phyloP scores from a whole-genome alignment of 2,329 filamentous ascomycete species.

The Amauroascus verrucosus region DNA sequence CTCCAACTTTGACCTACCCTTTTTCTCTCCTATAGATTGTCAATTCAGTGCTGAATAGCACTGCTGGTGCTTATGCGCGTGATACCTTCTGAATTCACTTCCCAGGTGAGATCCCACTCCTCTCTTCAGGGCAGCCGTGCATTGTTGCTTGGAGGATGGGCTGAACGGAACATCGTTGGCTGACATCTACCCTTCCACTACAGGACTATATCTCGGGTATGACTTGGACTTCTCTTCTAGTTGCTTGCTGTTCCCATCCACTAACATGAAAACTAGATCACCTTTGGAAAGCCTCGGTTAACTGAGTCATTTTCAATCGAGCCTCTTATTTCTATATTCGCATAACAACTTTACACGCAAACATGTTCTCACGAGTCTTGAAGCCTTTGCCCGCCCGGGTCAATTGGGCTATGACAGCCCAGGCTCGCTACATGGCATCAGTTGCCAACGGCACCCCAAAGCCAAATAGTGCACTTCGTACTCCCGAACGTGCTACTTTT shows the following conservation, averaged over 20 bases:
- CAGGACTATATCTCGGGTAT: constrained; percentile 57
- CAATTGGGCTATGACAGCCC: constrained; percentile 36
- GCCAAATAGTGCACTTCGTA: constrained; percentile 54
- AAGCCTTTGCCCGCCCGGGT: constrained; percentile 42
- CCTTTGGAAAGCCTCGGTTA: constrained; percentile 58
- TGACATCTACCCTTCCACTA: constrained; percentile 15
- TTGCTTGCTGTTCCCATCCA: constrained; percentile 16
- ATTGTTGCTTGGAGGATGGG: background rate
- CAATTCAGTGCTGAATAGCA: constrained; percentile 29
- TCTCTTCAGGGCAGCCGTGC: background rate
- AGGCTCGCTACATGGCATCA: constrained; percentile 49
- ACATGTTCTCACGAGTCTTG: constrained; percentile 47
- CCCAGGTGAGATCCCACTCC: constrained; percentile 53
- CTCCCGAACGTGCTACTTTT: constrained; percentile 74
- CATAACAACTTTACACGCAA: constrained; percentile 16
- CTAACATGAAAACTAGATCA: constrained; percentile 41
- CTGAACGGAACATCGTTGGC: constrained; percentile 13
- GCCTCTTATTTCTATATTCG: background rate
- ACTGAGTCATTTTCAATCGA: constrained; percentile 37
- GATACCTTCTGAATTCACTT: constrained; percentile 75
- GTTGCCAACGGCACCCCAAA: constrained; percentile 56
- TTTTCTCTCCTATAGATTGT: constrained; percentile 6
- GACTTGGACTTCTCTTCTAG: constrained; percentile 14
- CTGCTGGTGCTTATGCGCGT: constrained; percentile 69
- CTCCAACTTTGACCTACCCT: background rate